Evolutionary conservation across 169 alveolate genomes (phyloP).

Genomic region (Plasmodium sp.): DNA sequence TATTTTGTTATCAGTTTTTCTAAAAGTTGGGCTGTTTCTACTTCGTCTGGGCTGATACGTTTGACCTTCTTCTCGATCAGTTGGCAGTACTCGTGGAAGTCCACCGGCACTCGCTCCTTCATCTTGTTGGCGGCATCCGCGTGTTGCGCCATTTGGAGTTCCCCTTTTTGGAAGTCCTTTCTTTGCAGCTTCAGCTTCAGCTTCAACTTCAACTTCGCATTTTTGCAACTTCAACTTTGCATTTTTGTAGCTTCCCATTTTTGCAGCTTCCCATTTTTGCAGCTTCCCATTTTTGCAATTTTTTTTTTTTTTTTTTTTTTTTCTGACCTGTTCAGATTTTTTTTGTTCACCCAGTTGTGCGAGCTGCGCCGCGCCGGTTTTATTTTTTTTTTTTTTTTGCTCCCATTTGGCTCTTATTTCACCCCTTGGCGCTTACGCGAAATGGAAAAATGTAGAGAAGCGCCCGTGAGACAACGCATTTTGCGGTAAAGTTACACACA

Average conservation of each 20-base stretch:
- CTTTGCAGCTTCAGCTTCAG: too few species aligned
- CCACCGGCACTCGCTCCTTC: background rate
- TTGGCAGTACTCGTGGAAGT: conserved; percentile 6
- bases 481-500: background rate
- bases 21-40: conserved; percentile 56
- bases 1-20: conserved; percentile 67
- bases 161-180: background rate
- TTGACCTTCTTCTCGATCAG: conserved; percentile 5
- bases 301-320: background rate
- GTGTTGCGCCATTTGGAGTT: background rate
- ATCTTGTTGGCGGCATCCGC: background rate
- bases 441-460: background rate
- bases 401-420: background rate
- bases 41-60: conserved; percentile 33
- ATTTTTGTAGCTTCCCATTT: background rate
- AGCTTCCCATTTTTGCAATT: background rate
- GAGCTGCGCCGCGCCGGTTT: background rate
- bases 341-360: background rate
- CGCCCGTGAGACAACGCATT: background rate
- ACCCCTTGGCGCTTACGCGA: background rate
- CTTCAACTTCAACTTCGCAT: background rate
- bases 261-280: background rate
- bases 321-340: background rate
- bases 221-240: background rate
- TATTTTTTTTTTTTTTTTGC: too few species aligned